Percentiles rank a stretch among this genome's conserved stretches.
These are phyloP conservation scores for Aegilops speltoides DNA, from an alignment of 176 grass and related monocot genomes.

Conservation along the genomic window DNA sequence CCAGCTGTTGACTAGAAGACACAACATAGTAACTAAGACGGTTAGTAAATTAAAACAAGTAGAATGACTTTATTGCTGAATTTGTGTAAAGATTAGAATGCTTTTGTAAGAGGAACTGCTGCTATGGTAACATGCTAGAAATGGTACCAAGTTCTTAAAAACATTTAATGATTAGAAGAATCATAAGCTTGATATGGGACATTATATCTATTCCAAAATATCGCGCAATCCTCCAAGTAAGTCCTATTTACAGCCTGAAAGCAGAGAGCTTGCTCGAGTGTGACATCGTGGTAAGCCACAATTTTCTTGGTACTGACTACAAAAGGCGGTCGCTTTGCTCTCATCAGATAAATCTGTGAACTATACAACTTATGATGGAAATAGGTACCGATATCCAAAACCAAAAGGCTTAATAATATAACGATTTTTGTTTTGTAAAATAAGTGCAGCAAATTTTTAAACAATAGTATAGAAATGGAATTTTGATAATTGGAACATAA, in stretches of 20 bases:
- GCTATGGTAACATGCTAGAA: too few relatives aligned
- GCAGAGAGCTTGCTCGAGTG: neutral
- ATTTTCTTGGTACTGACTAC: neutral
- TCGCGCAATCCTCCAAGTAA: neutral
- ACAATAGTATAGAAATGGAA: too few relatives aligned
- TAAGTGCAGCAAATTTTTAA: too few relatives aligned
- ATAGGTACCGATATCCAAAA: neutral
- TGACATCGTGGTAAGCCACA: neutral
- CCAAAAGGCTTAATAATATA: too few relatives aligned
- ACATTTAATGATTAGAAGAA: slow-evolving; percentile 14
- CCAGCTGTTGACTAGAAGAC: slow-evolving; percentile 2
- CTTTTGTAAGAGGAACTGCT: too few relatives aligned
- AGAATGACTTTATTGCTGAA: neutral
- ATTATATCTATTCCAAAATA: neutral
- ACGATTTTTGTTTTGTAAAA: too few relatives aligned
- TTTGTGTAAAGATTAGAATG: neutral
- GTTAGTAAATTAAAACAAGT: slow-evolving; percentile 8
- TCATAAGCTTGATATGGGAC: neutral
- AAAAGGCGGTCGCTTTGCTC: neutral
- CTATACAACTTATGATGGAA: neutral
- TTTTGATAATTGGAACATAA: too few relatives aligned
- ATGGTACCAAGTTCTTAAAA: neutral
- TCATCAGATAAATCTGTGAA: neutral
- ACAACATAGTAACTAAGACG: neutral
- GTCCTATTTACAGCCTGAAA: neutral